Percentiles rank a stretch among this genome's conserved stretches.
These are phyloP conservation scores for Globisporangium barbulae DNA, from an alignment of 352 stramenopile genomes.

Conservation along the genomic window DNA sequence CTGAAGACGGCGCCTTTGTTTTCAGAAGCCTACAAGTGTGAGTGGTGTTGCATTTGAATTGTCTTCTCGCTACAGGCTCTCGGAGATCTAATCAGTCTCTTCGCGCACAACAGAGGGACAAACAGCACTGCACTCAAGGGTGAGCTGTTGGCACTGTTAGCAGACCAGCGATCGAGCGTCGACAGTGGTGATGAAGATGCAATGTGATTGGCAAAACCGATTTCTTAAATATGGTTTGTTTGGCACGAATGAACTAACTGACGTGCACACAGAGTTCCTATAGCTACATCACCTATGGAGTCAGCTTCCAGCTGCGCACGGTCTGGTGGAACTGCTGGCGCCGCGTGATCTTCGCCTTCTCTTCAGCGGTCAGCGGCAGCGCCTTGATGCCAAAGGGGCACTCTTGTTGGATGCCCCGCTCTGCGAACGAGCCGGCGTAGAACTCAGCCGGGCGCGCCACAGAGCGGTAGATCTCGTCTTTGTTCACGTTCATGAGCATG, in stretches of 20 bases:
- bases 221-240: not conserved
- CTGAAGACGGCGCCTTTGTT: too few relatives aligned
- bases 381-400: conserved; percentile 55
- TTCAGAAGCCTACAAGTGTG: too few relatives aligned
- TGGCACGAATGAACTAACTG: not conserved
- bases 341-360: conserved; percentile 36
- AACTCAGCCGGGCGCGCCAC: conserved; percentile 43
- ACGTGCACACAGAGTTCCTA: not conserved
- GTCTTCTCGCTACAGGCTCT: too few relatives aligned
- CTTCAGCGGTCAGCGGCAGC: conserved; percentile 31
- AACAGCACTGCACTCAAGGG: too few relatives aligned
- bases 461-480: conserved; percentile 45
- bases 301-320: conserved; percentile 24
- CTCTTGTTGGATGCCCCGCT: conserved; percentile 38
- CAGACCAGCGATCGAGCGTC: too few relatives aligned
- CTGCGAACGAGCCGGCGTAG: conserved; percentile 44
- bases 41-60: too few relatives aligned
- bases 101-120: too few relatives aligned
- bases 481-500: conserved; percentile 36
- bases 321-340: conserved; percentile 50
- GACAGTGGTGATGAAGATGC: too few relatives aligned
- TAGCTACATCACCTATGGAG: not conserved
- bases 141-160: too few relatives aligned
- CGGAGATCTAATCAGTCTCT: too few relatives aligned
- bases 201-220: too few relatives aligned